Conservation (phyloP, 257 asterid species). For the Rehmannia glutinosa region DNA sequence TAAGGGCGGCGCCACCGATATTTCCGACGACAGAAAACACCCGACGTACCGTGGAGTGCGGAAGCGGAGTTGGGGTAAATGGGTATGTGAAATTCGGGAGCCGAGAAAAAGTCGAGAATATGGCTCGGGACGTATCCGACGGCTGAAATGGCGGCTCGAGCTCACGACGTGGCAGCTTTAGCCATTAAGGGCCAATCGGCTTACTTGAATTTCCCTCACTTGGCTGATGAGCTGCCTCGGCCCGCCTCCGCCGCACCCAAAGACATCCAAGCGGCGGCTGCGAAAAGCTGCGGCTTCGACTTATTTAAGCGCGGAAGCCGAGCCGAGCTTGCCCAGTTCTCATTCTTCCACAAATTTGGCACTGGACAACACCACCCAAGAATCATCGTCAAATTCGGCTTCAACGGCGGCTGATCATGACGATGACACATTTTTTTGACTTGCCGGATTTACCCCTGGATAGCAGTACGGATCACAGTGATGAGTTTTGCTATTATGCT, state of each 20-base stretch:
- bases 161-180: conserved; percentile 54
- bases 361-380: conserved; percentile 4
- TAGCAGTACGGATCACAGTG: conserved; percentile 11
- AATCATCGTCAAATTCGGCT: conserved; percentile 15
- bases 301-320: conserved; percentile 10
- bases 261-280: conserved; percentile 58
- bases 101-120: conserved; percentile 58
- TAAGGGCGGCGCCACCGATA: background rate
- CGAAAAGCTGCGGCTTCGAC: conserved; percentile 34
- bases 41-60: conserved; percentile 51
- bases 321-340: conserved; percentile 12
- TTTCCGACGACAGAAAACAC: conserved; percentile 14
- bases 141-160: conserved; percentile 64
- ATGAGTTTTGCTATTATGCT: conserved; percentile 21
- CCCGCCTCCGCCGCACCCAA: conserved; percentile 36
- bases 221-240: conserved; percentile 41
- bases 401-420: conserved; percentile 2
- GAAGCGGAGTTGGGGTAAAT: conserved; percentile 50
- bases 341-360: conserved; percentile 20
- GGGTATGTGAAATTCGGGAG: conserved; percentile 59
- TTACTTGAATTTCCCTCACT: conserved; percentile 47
- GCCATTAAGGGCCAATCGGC: conserved; percentile 56
- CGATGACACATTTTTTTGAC: conserved; percentile 44
- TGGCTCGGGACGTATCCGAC: conserved; percentile 58
- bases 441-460: conserved; percentile 45